Base-by-base conservation (phyloP, 208 protist species). In the Zelonia costaricensis region DNA sequence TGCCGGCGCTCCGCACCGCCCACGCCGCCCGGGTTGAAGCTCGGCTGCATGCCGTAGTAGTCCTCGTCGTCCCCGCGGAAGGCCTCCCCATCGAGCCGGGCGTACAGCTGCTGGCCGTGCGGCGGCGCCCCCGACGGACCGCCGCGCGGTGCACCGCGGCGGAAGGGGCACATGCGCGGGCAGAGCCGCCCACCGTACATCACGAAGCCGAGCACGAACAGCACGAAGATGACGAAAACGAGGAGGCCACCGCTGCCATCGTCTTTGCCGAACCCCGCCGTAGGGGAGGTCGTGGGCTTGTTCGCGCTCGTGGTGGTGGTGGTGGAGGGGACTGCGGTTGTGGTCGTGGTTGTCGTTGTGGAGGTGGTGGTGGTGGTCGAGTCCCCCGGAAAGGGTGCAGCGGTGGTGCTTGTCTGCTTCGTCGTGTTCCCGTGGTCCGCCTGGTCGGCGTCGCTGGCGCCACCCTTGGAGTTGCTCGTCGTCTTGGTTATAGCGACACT, bases 21-120 rank as follows among this genome's bases (percentile, higher is more conserved):
- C 22, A 9, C 28, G 9, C 4, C 28, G 1, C 27, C 48, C 3
- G 31, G 49, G 33, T 5, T n/a, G n/a, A n/a, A 36, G 16, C 30
- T 36, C 33, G 35, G 51, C 25, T 58, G 35, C 52, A 58, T 52
- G 5, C 31, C 22, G 20, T 28, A 43, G 52, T 53, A 48, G 18
- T 40, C 45, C 0, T 54, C 48, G 4, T 63, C 49, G 28, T 67
- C 61, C 3, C 43, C 39, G 49, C 31, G 20, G 43, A 51, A 48
- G 38, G 31, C 46, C 16, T 40, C 18, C 42, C 48, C 40, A 28
- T 27, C 31, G 0, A 70, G 55, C 10, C 18, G 39, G 12, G 44
- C 43, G 55, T 62, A 70, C 40, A n/a, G 62, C 40, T 31, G 51
- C n/a, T 1, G 42, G 18, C 42, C 22, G n/a, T 27, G 61, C 16